Evolutionary conservation across 805 yeast genomes (phyloP).

Genomic region (Saturnispora ahearnii): DNA sequence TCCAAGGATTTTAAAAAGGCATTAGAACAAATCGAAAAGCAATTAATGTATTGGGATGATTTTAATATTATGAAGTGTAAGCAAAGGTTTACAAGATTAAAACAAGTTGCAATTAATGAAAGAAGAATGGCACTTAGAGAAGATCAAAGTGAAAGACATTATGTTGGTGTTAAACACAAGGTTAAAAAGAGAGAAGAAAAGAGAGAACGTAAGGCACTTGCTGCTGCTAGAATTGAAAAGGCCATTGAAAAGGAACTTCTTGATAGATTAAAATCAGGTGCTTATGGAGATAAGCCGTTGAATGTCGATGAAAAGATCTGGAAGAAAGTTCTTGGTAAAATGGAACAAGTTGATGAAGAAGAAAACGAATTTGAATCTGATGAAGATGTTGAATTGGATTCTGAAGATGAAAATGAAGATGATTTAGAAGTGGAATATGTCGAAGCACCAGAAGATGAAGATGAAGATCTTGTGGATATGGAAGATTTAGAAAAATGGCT

Average conservation of each 20-base stretch:
- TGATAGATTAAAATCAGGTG: conserved; percentile 93
- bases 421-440: conserved; percentile 80
- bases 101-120: conserved; percentile 93
- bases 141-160: conserved; percentile 72
- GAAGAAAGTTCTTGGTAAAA: conserved; percentile 81
- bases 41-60: conserved; percentile 87
- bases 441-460: conserved; percentile 83
- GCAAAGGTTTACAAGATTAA: conserved; percentile 87
- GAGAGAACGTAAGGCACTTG: conserved; percentile 92
- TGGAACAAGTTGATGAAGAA: conserved; percentile 45
- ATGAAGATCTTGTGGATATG: conserved; percentile 82
- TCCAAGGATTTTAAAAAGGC: conserved; percentile 87
- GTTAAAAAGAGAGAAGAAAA: conserved; percentile 90
- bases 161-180: conserved; percentile 87
- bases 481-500: conserved; percentile 91
- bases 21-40: conserved; percentile 77
- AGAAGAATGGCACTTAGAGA: conserved; percentile 85
- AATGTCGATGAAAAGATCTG: conserved; percentile 94
- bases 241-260: conserved; percentile 92
- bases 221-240: conserved; percentile 94
- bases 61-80: conserved; percentile 88
- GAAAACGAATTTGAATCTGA: conserved; percentile 88
- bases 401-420: conserved; percentile 49
- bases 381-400: conserved; percentile 46
- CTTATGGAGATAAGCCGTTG: conserved; percentile 95